phyloP scores from a whole-genome alignment of 1,284 basidiomycete species.

The Cryptococcus floricola region DNA sequence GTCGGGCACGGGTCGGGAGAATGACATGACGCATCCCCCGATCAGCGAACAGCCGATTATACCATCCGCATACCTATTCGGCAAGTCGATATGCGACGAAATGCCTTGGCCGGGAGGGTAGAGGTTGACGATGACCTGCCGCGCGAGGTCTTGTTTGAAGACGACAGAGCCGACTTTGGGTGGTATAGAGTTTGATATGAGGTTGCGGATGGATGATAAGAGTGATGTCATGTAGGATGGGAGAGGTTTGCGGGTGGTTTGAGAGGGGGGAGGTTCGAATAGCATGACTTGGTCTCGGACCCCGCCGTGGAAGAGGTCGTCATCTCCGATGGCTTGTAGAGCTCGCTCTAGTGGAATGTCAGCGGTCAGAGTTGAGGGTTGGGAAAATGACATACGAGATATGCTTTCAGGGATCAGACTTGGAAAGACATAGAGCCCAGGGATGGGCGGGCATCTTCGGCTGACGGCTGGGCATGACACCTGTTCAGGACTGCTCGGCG shows the following conservation, averaged over 20 bases:
- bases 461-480: not conserved
- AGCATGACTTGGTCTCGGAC: slow-evolving; percentile 48
- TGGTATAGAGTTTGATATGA: not conserved
- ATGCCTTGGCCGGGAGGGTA: slow-evolving; percentile 51
- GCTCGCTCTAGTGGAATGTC: slow-evolving; percentile 13
- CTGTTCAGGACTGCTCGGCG: not conserved
- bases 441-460: slow-evolving; percentile 18
- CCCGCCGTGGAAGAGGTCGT: slow-evolving; percentile 41
- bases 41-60: slow-evolving; percentile 42
- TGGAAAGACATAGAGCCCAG: slow-evolving; percentile 34
- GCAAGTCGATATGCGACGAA: slow-evolving; percentile 50
- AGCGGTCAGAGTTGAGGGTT: not conserved
- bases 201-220: slow-evolving; percentile 5
- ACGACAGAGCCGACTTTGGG: slow-evolving; percentile 1
- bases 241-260: slow-evolving; percentile 1
- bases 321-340: slow-evolving; percentile 24
- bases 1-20: not conserved
- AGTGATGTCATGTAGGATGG: slow-evolving; percentile 25
- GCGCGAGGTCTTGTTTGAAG: slow-evolving; percentile 29
- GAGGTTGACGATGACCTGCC: slow-evolving; percentile 52
- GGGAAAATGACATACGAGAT: slow-evolving; percentile 23
- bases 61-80: slow-evolving; percentile 49
- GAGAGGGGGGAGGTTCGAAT: slow-evolving; percentile 24
- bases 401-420: slow-evolving; percentile 14
- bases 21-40: slow-evolving; percentile 42